A percentile compares a stretch with the other conserved stretches of the same genome.
Conservation (phyloP, 768 basidiomycete genomes). For the Panellus pusillus region DNA sequence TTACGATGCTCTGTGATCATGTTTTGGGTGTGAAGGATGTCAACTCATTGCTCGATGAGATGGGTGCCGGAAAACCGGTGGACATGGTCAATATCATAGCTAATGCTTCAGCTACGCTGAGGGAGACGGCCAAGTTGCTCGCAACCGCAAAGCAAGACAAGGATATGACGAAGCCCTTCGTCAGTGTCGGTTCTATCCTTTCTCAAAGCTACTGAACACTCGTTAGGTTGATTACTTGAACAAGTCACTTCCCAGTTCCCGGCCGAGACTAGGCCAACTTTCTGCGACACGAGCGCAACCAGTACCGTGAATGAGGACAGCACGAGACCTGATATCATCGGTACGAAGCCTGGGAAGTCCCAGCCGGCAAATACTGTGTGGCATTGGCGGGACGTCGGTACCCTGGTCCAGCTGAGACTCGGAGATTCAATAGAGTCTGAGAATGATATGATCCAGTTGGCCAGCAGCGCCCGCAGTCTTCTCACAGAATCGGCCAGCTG, state of each 20-base stretch:
- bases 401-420: slow-evolving; percentile 1
- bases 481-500: slow-evolving; percentile 1
- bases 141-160: too few species aligned
- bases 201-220: too few species aligned
- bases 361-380: background rate
- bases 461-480: slow-evolving; percentile 4
- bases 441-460: background rate
- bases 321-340: background rate
- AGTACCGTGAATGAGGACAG: background rate
- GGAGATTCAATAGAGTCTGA: background rate
- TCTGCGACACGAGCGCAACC: background rate
- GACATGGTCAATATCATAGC: too few species aligned
- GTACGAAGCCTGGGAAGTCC: background rate
- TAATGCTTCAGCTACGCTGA: too few species aligned
- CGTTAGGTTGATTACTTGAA: background rate
- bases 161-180: too few species aligned
- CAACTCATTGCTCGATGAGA: too few species aligned
- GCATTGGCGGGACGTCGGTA: background rate
- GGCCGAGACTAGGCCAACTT: background rate
- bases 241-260: background rate
- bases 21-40: too few species aligned
- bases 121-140: too few species aligned
- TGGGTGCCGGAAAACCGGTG: too few species aligned
- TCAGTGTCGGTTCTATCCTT: too few species aligned
- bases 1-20: too few species aligned